A percentile compares a stretch with the other conserved stretches of the same genome.
Evolutionary conservation across 345 rosid genomes (phyloP).

Genomic region (Salix arbutifolia): DNA sequence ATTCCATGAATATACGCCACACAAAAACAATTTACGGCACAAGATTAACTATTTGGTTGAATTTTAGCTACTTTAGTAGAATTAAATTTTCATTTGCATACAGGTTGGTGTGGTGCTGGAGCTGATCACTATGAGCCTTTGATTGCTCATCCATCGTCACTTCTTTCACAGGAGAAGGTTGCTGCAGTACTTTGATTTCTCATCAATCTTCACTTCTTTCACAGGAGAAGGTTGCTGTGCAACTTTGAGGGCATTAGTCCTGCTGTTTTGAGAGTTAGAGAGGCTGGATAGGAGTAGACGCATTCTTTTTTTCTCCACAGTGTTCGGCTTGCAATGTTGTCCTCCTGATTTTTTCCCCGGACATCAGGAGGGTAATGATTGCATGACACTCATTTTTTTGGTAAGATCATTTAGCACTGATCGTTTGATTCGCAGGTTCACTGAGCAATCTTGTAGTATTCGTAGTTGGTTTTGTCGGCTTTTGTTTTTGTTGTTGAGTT

Average conservation of each 20-base stretch:
- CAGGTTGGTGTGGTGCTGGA: constrained; percentile 99
- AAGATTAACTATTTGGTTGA: neutral
- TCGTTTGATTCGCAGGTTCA: constrained; percentile 19
- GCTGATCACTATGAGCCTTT: constrained; percentile 97
- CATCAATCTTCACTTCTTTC: constrained; percentile 61
- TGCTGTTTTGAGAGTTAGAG: constrained; percentile 38
- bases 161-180: constrained; percentile 77
- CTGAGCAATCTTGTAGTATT: constrained; percentile 17
- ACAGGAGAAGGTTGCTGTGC: constrained; percentile 74
- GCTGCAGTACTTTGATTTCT: constrained; percentile 78
- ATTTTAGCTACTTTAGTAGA: neutral
- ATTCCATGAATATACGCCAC: neutral
- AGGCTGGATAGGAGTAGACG: constrained; percentile 5
- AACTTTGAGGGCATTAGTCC: constrained; percentile 42
- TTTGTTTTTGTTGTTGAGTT: constrained; percentile 8
- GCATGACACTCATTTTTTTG: constrained; percentile 16
- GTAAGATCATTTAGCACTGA: constrained; percentile 23
- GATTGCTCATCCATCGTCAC: constrained; percentile 64
- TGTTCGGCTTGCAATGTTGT: neutral
- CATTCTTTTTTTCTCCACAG: neutral
- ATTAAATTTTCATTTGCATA: neutral
- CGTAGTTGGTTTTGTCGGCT: constrained; percentile 28
- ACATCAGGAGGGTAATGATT: constrained; percentile 18
- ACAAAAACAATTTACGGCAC: neutral
- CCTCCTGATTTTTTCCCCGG: neutral